Evolutionary conservation across 2,329 filamentous ascomycete genomes (phyloP).

Genomic region (Colletotrichum tamarilloi): DNA sequence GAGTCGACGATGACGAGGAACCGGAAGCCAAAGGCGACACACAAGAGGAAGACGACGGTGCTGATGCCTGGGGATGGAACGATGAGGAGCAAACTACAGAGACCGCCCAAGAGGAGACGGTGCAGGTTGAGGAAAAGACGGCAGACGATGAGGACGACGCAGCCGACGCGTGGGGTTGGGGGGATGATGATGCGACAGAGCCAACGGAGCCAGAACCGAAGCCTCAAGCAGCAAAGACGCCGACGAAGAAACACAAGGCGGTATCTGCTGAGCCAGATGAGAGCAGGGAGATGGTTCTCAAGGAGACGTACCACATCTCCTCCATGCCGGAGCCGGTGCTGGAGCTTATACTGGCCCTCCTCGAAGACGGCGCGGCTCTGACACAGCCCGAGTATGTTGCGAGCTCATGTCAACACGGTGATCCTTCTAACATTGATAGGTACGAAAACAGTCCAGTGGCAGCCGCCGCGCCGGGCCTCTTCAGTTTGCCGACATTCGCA

Average conservation of each 20-base stretch:
- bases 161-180: conserved; percentile 86
- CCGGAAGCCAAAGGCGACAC: conserved; percentile 38
- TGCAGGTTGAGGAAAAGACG: conserved; percentile 32
- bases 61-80: conserved; percentile 88
- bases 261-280: conserved; percentile 42
- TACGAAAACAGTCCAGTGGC: conserved; percentile 68
- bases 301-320: conserved; percentile 89
- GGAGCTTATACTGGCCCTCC: conserved; percentile 68
- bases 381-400: conserved; percentile 61
- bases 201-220: conserved; percentile 42
- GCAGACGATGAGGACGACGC: conserved; percentile 57
- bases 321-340: conserved; percentile 85
- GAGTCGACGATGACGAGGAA: conserved; percentile 69
- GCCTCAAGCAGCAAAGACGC: conserved; percentile 35
- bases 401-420: neutral
- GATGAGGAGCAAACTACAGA: conserved; percentile 67
- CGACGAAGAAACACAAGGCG: conserved; percentile 32
- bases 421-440: conserved; percentile 37
- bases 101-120: conserved; percentile 41
- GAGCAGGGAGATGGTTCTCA: conserved; percentile 78
- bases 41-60: conserved; percentile 54
- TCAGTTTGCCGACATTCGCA: conserved; percentile 76
- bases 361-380: conserved; percentile 71
- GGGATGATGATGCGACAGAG: conserved; percentile 69
- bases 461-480: conserved; percentile 75